Conservation (phyloP, 2,329 filamentous ascomycete species). For the Talaromyces sp. region DNA sequence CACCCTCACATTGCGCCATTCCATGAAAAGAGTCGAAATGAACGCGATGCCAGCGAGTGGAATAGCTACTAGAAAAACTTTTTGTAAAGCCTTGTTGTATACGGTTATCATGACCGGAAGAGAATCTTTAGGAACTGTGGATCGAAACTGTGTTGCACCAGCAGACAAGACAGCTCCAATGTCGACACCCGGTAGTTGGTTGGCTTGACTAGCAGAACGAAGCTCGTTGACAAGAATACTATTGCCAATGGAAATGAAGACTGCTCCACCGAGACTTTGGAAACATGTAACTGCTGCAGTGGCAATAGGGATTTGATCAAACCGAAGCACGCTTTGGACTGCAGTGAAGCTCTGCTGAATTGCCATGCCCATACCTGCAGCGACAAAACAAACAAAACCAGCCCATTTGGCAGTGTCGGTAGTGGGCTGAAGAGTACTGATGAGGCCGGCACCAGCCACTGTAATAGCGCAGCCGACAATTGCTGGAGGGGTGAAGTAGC, state of each 20-base stretch:
- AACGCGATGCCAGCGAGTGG: slow-evolving; percentile 11
- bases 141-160: slow-evolving; percentile 12
- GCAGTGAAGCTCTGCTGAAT: slow-evolving; percentile 18
- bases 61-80: slow-evolving; percentile 11
- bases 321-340: slow-evolving; percentile 20
- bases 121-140: slow-evolving; percentile 4
- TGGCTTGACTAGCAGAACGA: slow-evolving; percentile 20
- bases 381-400: slow-evolving; percentile 20
- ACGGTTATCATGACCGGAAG: slow-evolving; percentile 9
- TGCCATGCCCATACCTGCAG: slow-evolving; percentile 18
- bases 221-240: slow-evolving; percentile 27
- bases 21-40: slow-evolving; percentile 8
- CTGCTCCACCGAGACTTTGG: slow-evolving; percentile 22
- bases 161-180: slow-evolving; percentile 7
- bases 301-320: slow-evolving; percentile 24
- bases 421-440: slow-evolving; percentile 29
- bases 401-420: slow-evolving; percentile 20
- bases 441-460: slow-evolving; percentile 26
- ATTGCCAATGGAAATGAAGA: slow-evolving; percentile 27
- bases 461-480: slow-evolving; percentile 23
- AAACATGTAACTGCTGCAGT: slow-evolving; percentile 21
- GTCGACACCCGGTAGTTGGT: slow-evolving; percentile 10
- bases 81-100: slow-evolving; percentile 12
- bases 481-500: slow-evolving; percentile 24
- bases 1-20: slow-evolving; percentile 11